Evolutionary conservation across 176 grass and related monocot species (phyloP), one percentile per base, ranked within the genome.

Genomic region (Carex cristatella): DNA sequence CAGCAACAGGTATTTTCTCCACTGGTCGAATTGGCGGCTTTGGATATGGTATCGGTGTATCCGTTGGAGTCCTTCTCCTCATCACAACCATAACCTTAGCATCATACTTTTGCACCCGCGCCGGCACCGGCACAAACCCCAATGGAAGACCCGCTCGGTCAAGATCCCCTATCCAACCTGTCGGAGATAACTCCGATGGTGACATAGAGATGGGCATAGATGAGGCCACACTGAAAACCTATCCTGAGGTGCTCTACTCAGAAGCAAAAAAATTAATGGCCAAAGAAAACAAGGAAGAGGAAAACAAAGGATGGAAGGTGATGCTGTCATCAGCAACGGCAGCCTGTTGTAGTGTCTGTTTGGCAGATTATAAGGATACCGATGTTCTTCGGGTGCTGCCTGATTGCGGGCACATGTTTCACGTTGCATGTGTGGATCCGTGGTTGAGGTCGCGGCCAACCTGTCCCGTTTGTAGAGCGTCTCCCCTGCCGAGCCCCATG

Each of bases 381-480:
- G 96, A 99, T 83, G 80, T 93, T 57, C 89, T 99, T 31, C 89
- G 96, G 32, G 89, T 71, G 86, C 86, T 99, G 84, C 96, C 93
- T 6, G 93, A 97, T 49, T 99, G 91, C 71, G 84, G 91, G 4
- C 96, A 99, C 81, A 81, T 94, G 65, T 99, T 99, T 87, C 96
- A 99, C 46, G 51, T 89, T 1, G 85, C 85, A 78, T 99, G 96
- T 80, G 85, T 99, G 48, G 93, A 99, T 86, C 89, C 91, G 4
- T 99, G 96, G 96, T 89, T 99, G 62, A 87, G 84, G 81, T 81
- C 87, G 15, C 91, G 86, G 61, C 88, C 91, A 4, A 95, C 96
- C n/a, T 99, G 96, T 87, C 96, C 96, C 16, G 80, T 99, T 10
- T 95, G 96, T 89, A 91, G 93, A 30, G 93, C 93, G 2, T 99